phyloP scores from a whole-genome alignment of 305 asterid species.

The Fraxinus latifolia region DNA sequence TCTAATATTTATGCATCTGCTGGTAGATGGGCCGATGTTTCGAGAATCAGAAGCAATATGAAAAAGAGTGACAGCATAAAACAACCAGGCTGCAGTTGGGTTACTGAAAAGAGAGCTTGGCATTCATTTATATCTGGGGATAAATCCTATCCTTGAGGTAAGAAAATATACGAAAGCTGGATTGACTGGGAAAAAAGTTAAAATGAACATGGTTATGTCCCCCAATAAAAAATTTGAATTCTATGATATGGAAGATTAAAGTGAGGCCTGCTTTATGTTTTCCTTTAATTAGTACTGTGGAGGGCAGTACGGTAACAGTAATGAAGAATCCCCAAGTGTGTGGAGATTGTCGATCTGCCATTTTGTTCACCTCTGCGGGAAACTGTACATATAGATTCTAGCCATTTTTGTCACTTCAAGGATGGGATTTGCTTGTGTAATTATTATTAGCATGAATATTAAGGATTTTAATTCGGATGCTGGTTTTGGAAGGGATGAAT shows the following conservation, averaged over 20 bases:
- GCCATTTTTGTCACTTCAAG: slow-evolving; percentile 56
- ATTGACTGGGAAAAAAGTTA: slow-evolving; percentile 37
- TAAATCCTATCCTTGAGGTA: slow-evolving; percentile 35
- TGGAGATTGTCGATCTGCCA: slow-evolving; percentile 51
- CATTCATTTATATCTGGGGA: slow-evolving; percentile 48
- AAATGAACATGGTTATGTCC: slow-evolving; percentile 42
- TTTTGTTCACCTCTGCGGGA: slow-evolving; percentile 42
- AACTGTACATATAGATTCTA: slow-evolving; percentile 48
- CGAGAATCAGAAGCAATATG: slow-evolving; percentile 58
- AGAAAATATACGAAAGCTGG: slow-evolving; percentile 40
- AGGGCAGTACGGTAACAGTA: slow-evolving; percentile 37
- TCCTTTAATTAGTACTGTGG: slow-evolving; percentile 35
- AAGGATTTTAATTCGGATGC: slow-evolving; percentile 15
- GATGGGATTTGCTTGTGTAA: slow-evolving; percentile 60
- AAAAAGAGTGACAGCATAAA: slow-evolving; percentile 37
- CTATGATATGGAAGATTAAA: slow-evolving; percentile 58
- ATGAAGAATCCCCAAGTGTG: slow-evolving; percentile 59
- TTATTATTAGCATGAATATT: slow-evolving; percentile 43
- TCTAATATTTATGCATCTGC: slow-evolving; percentile 66
- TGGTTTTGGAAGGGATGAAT: not conserved
- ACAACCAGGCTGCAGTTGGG: slow-evolving; percentile 76
- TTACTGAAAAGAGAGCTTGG: slow-evolving; percentile 38
- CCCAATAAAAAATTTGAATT: slow-evolving; percentile 38
- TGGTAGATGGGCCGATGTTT: slow-evolving; percentile 72
- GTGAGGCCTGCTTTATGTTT: slow-evolving; percentile 54